Percentiles rank a stretch among this genome's conserved stretches.
These are phyloP conservation scores for Leptographium lundbergii DNA, from an alignment of 2,329 filamentous ascomycete genomes.

Conservation along the genomic window DNA sequence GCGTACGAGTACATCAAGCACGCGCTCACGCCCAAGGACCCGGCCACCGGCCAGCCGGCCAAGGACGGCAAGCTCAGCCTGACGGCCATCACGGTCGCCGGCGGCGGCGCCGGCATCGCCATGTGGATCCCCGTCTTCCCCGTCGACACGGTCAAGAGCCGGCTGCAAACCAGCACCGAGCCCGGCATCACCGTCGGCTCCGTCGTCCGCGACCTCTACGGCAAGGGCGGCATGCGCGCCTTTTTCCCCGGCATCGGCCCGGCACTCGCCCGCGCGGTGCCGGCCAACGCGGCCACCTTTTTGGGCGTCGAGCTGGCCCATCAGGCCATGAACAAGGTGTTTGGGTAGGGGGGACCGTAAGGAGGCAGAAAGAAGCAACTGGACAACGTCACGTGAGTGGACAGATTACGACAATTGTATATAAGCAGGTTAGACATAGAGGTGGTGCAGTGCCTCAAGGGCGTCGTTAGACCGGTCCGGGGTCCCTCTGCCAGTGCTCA, in stretches of 20 bases:
- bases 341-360: slow-evolving; percentile 34
- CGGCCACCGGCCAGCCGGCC: slow-evolving; percentile 50
- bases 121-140: slow-evolving; percentile 99
- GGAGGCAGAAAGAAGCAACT: not conserved
- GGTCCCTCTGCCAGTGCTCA: slow-evolving; percentile 6
- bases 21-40: slow-evolving; percentile 69
- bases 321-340: slow-evolving; percentile 66
- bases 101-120: slow-evolving; percentile 81
- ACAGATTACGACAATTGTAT: too few species aligned
- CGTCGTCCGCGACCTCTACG: slow-evolving; percentile 73
- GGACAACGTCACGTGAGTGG: too few species aligned
- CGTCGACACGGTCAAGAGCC: slow-evolving; percentile 89
- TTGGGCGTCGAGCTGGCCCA: slow-evolving; percentile 74
- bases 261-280: slow-evolving; percentile 82
- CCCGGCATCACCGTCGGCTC: slow-evolving; percentile 61
- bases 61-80: slow-evolving; percentile 63
- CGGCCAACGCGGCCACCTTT: slow-evolving; percentile 94
- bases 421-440: not conserved
- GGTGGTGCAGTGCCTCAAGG: too few species aligned
- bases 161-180: slow-evolving; percentile 82
- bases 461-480: too few species aligned
- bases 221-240: slow-evolving; percentile 68
- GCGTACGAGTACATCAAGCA: slow-evolving; percentile 96
- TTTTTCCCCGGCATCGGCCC: slow-evolving; percentile 97
- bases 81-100: slow-evolving; percentile 70